Base-by-base conservation (phyloP, 192 early-diverging fungal genomes). In the Phlyctochytrium planicorne region DNA sequence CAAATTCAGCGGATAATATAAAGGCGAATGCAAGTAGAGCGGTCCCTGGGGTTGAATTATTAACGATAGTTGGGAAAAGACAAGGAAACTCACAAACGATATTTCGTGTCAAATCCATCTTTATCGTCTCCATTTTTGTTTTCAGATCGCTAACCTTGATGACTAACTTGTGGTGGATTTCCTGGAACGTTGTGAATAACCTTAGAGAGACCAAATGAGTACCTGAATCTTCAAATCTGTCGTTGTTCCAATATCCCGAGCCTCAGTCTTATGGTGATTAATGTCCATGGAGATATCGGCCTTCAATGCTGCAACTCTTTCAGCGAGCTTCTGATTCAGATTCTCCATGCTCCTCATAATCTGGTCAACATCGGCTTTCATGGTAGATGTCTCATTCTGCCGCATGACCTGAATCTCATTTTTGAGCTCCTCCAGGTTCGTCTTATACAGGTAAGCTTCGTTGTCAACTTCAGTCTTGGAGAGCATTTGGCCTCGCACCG, bases 251-350 rank as follows among this genome's bases (percentile, higher is more conserved):
- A 90, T 83, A 59, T 91, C 91, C 25, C 86, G 79, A 4, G 84
- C 84, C 36, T 97, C 95, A 50, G 91, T 85, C 69, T 91, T 92
- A 68, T 91, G 89, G 69, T 90, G 91, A 75, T 93, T 97, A 74
- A 97, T 76, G 69, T 97, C 95, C 63, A 97, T 87, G 25, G 88
- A 80, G 50, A 97, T 88, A n/a, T 94, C 92, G 16, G 87, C 83
- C 66, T 91, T 91, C 75, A 95, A 72, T 31, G 84, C 84, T 2
- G 85, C 83, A 24, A 92, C 81, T 50, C 90, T 84, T 53, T 97
- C 95, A n/a, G 86, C 79, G 34, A 91, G 76, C 34, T 83, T 83
- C 53, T 91, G 90, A 35, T 81, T 83, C 64, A 94, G 62, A 0
- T 85, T 82, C 60, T 94, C 92, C 24, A 94, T 84, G 59, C 93